Base-by-base conservation (phyloP, 1,139 yeast species). In the Taphrina populina region DNA sequence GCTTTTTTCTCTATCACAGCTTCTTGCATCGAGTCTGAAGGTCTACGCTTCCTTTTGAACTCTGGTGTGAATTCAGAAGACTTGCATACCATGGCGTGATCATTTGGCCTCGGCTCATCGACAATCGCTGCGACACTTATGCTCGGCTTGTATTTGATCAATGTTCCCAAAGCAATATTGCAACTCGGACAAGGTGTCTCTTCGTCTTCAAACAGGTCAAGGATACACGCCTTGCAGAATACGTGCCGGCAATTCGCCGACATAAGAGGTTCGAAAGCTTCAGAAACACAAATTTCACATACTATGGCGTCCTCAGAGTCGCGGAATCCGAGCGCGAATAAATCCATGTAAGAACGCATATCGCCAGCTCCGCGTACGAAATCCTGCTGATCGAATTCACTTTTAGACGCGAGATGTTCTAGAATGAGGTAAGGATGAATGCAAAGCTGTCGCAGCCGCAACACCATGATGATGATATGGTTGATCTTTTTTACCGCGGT, bases 361-460 rank as follows among this genome's bases (percentile, higher is more conserved):
- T 24, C 29, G 17, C 19, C 32, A 15, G 36, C 44, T 11, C 44
- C 17, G 3, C 19, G 30, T 13, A 47, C 19, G 19, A 29, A 36
- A 8, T 29, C 53, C 2, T 19, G 29, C 21, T 47, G 34, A 30
- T 36, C 35, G n/a, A 29, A n/a, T 3, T 17, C 44, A 7, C 19
- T n/a, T 11, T 29, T 17, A 2, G 53, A 15, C 13, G 53, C 40
- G 11, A 47, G 36, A 29, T 47, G 53, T 15, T 47, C 53, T 21
- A 92, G 73, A 0, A 92, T 97, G 62, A 94, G 74, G 71, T 92
- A 98, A 0, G 98, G 98, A 69, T 92, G 99, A 68, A 92, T 97
- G 0, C 98, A 97, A 64, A 92, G 75, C 70, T 92, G 98, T 65
- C 98, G 80, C 98, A 92, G 90, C 65, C 98, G 76, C 0, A 98